Base-by-base conservation (phyloP, 1,139 yeast genomes). In the Nakaseomyces kungkrabaensis region DNA sequence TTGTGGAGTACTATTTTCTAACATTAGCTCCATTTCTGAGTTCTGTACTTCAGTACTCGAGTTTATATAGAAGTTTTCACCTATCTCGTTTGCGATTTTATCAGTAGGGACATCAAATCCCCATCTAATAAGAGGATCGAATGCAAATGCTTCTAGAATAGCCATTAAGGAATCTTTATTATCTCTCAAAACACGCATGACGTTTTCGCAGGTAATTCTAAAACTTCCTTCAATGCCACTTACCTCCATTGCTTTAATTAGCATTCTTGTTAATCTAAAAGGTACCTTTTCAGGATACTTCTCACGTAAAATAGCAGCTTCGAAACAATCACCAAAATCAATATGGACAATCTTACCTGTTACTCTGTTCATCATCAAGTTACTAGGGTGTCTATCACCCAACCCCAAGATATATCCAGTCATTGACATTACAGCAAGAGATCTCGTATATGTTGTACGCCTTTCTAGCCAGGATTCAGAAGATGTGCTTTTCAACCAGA, bases 251-350 rank as follows among this genome's bases (percentile, higher is more conserved):
- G 98, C 99, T 68, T 89, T 90, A 34, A 94, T 89, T 56, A 94
- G 75, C 99, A 94, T 94, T 67, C 98, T 76, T 0, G 99, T 94
- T 54, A 94, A 76, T 67, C 99, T 77, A 72, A 94, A 94, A 11
- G 99, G 99, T 26, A 94, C 98, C 68, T 90, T 90, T 65, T 94
- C 99, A 0, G 99, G 99, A 67, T 85, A 94, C 65, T 92, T 94
- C 59, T 92, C 98, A 59, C 99, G 79, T 54, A 94, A 71, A 50
- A 92, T 89, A 0, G 99, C 98, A 1, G 97, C 97, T 65, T 94
- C 99, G 64, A 94, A 94, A 76, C 99, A 94, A 66, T 94, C 99
- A 58, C 98, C 99, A 68, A 92, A 94, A 74, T 94, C 99, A 69
- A 94, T 90, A 65, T 94, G 99, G 42, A 92, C 78, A 45, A 94